These are phyloP conservation scores for Candida dajiaensis DNA, from an alignment of 805 yeast genomes.

Conservation along the genomic window DNA sequence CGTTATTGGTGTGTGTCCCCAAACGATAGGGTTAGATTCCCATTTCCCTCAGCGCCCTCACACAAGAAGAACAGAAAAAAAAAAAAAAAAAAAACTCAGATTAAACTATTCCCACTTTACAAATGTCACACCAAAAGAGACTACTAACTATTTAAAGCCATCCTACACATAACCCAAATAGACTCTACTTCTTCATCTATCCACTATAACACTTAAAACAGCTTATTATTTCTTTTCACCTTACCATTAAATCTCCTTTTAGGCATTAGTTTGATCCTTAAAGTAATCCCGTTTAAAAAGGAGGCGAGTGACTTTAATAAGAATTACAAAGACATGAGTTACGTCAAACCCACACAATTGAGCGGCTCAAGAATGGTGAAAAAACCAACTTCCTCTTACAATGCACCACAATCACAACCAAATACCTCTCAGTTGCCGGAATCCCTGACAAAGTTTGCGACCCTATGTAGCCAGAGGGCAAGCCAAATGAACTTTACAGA, in stretches of 20 bases:
- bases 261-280: too few relatives aligned
- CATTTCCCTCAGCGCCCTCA: too few relatives aligned
- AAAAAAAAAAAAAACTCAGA: too few relatives aligned
- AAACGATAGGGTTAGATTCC: neutral
- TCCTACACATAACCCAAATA: too few relatives aligned
- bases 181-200: neutral
- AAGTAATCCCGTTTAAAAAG: too few relatives aligned
- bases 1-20: neutral
- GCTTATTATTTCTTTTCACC: too few relatives aligned
- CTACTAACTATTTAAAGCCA: neutral
- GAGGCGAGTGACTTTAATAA: neutral
- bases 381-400: neutral
- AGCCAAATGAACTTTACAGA: neutral
- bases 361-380: slow-evolving; percentile 1
- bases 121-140: neutral
- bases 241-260: too few relatives aligned
- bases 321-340: neutral
- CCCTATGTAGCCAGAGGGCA: neutral
- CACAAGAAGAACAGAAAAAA: neutral
- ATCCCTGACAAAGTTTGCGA: neutral
- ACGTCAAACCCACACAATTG: slow-evolving; percentile 10
- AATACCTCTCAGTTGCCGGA: neutral
- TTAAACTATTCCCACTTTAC: neutral
- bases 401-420: too few relatives aligned
- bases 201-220: too few relatives aligned